Evolutionary conservation across 306 rosid species (phyloP).

Genomic region (Carpinus viminea): DNA sequence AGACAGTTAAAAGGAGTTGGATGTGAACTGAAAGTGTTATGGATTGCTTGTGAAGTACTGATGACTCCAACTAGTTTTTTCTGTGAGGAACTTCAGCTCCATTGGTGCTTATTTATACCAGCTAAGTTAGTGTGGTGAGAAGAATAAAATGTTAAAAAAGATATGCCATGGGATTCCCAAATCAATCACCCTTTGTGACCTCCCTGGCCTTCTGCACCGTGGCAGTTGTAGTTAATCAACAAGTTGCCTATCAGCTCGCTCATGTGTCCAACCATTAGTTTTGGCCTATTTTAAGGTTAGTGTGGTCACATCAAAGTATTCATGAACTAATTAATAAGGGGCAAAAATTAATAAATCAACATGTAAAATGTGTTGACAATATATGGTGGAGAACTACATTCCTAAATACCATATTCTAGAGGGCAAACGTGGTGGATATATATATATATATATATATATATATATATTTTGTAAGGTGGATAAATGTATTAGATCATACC

Average conservation of each 20-base stretch:
- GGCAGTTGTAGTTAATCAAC: background rate
- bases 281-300: conserved; percentile 32
- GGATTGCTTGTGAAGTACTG: background rate
- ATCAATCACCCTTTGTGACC: conserved; percentile 2
- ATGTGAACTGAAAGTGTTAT: background rate
- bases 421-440: background rate
- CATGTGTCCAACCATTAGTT: conserved; percentile 33
- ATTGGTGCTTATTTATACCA: conserved; percentile 43
- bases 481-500: background rate
- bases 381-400: background rate
- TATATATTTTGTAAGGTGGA: too few relatives aligned
- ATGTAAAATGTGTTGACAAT: too few relatives aligned
- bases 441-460: too few relatives aligned
- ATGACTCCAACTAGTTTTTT: conserved; percentile 8
- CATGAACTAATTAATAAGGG: conserved; percentile 18
- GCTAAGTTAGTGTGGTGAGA: conserved; percentile 26
- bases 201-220: conserved; percentile 16
- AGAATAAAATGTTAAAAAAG: conserved; percentile 31
- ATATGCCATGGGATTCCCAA: conserved; percentile 15
- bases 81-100: conserved; percentile 32
- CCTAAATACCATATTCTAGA: background rate
- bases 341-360: background rate
- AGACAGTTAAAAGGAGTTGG: background rate
- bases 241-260: conserved; percentile 22
- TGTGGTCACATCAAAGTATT: conserved; percentile 1